Base-by-base conservation (phyloP, 108 stramenopile species). In the Bacterosira constricta region DNA sequence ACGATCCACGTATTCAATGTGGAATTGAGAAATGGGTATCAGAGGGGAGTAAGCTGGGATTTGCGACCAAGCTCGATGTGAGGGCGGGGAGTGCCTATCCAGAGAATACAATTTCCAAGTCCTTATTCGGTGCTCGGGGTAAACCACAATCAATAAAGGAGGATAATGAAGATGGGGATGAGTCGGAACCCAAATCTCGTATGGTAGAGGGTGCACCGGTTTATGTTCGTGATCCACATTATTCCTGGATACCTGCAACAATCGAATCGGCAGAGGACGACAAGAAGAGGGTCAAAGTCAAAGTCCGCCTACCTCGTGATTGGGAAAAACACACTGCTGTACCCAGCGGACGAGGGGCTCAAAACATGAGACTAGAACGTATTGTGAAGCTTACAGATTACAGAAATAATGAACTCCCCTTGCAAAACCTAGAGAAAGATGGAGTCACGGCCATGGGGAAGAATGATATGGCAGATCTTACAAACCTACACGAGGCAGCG, bases 401-500 rank as follows among this genome's bases (percentile, higher is more conserved):
- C 45, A 39, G 70, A 29, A 82, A 86, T 38, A 34, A 66, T 10
- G 74, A 85, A 38, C 55, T 93, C 18, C 92, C 89, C 4, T 20
- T 69, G 32, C 88, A 86, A 65, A 89, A 90, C 61, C 78, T 86
- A 11, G 85, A 92, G 36, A 83, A 76, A 51, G 39, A 63, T 27
- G 87, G 88, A 9, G 69, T 51, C 11, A 62, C 66, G 1, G 36
- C 29, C 3, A 66, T 32, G 18, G 85, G 77, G 30, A 84, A 84
- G 66, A 61, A 78, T 39, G 97, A 98, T 68, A 91, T 98, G 87
- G 95, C 92, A 6, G 90, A 92, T 54, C 79, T 98, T 26, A 80
- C 89, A 17, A 81, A 94, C 69, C 76, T 98, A 75, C 97, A 98
- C 79, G 97, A 98, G 82, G 95, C 97, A n/a, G 91, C 96, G 9